A percentile compares a stretch with the other conserved stretches of the same genome.
These are phyloP conservation scores for Lagenidium giganteum DNA, from an alignment of 352 stramenopile species.

Conservation along the genomic window DNA sequence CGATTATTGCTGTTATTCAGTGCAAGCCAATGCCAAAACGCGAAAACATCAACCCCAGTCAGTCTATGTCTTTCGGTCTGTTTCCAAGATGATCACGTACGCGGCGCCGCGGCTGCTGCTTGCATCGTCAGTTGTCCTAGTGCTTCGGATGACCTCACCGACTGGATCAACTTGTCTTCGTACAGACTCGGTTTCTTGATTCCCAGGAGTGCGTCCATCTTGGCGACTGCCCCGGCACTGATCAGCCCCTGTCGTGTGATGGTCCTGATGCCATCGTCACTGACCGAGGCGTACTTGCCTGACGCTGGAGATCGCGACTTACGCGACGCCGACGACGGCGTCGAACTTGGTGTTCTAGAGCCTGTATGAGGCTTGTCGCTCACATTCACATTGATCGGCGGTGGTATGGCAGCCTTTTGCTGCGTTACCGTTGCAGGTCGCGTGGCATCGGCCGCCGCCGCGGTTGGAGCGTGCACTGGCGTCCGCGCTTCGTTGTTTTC, in stretches of 20 bases:
- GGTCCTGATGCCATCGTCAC: constrained; percentile 58
- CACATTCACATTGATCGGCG: background rate
- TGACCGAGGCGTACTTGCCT: background rate
- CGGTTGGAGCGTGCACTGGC: constrained; percentile 1
- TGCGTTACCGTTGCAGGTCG: no score
- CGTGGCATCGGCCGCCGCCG: background rate
- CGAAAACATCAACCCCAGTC: background rate
- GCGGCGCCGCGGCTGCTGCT: constrained; percentile 30
- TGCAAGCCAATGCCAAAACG: no score
- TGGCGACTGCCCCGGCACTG: background rate
- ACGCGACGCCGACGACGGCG: constrained; percentile 1
- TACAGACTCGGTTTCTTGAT: constrained; percentile 57
- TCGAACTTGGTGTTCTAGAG: constrained; percentile 2
- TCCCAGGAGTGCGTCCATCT: constrained; percentile 32
- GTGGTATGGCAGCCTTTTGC: background rate
- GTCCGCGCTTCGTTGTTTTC: background rate
- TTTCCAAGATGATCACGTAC: constrained; percentile 20
- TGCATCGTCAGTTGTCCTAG: constrained; percentile 52
- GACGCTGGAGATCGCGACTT: constrained; percentile 1
- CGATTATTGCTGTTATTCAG: constrained; percentile 27
- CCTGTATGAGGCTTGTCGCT: background rate
- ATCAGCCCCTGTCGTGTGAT: constrained; percentile 31
- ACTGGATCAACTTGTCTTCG: constrained; percentile 48
- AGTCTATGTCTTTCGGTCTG: constrained; percentile 3
- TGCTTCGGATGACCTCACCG: constrained; percentile 27